phyloP scores from a whole-genome alignment of 495 filamentous ascomycete genomes.

The Daldinia childiae region DNA sequence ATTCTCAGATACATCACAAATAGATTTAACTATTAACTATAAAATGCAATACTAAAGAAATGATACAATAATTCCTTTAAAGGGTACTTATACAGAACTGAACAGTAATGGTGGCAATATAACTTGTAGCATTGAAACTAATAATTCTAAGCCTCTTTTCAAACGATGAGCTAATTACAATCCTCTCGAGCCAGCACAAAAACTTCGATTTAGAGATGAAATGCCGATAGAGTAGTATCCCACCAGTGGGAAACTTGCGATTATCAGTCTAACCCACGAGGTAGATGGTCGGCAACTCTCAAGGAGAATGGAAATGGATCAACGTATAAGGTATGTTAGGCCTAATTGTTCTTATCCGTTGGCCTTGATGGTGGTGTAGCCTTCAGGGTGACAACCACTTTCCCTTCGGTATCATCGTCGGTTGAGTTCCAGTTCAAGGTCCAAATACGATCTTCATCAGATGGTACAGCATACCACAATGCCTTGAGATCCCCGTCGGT shows the following conservation, averaged over 20 bases:
- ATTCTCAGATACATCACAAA: background rate
- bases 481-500: conserved; percentile 44
- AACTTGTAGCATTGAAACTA: background rate
- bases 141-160: background rate
- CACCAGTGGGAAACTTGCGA: background rate
- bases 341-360: background rate
- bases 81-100: background rate
- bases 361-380: conserved; percentile 40
- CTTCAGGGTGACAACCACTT: conserved; percentile 41
- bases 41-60: background rate
- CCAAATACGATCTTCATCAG: conserved; percentile 41
- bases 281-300: background rate
- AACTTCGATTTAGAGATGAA: background rate
- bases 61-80: too few relatives aligned
- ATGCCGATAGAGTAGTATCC: background rate
- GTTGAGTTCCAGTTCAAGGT: conserved; percentile 49
- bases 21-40: background rate
- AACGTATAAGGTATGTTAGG: background rate
- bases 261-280: background rate
- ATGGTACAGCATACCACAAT: conserved; percentile 45
- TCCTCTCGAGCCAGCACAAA: background rate
- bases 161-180: background rate
- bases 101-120: background rate
- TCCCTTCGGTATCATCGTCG: conserved; percentile 32
- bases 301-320: background rate